Conservation (phyloP, 176 grass and related monocot species). For the Urochloa ruziziensis region DNA sequence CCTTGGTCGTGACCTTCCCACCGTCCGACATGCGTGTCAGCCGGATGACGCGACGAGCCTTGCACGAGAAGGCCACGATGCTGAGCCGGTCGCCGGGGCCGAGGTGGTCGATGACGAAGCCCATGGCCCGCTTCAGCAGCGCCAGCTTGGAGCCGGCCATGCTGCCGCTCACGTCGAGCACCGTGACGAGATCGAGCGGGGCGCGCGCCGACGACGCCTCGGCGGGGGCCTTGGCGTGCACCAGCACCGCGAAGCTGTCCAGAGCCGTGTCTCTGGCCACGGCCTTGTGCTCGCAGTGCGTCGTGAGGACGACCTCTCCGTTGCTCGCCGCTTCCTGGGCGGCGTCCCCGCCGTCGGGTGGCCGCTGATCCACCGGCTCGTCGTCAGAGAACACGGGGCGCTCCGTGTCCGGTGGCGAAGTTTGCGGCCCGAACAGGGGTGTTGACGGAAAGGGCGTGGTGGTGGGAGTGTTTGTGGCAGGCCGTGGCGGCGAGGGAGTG, state of each 20-base stretch:
- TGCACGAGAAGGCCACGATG: slow-evolving; percentile 37
- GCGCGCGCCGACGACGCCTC: neutral
- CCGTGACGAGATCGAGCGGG: slow-evolving; percentile 38
- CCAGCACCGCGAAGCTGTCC: slow-evolving; percentile 25
- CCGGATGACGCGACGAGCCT: slow-evolving; percentile 22
- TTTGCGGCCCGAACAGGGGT: neutral
- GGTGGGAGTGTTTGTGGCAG: neutral
- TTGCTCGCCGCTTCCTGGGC: neutral
- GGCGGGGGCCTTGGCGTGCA: slow-evolving; percentile 34
- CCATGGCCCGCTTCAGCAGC: slow-evolving; percentile 43
- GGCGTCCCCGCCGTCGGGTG: neutral
- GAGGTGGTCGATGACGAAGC: slow-evolving; percentile 47
- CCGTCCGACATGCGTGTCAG: slow-evolving; percentile 37
- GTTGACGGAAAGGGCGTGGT: too few relatives aligned
- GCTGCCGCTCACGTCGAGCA: slow-evolving; percentile 49
- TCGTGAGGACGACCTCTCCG: slow-evolving; percentile 22
- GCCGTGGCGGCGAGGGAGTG: neutral
- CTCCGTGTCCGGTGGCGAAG: neutral
- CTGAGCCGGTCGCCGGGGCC: slow-evolving; percentile 38
- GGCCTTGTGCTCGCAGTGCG: slow-evolving; percentile 22
- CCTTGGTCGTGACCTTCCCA: slow-evolving; percentile 15
- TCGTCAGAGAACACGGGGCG: neutral
- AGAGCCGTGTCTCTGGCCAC: slow-evolving; percentile 16
- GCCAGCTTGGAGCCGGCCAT: slow-evolving; percentile 16
- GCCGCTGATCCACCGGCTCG: neutral